These are phyloP conservation scores for Aspergillus ochraceus DNA, from an alignment of 2,329 filamentous ascomycete species.

Conservation along the genomic window DNA sequence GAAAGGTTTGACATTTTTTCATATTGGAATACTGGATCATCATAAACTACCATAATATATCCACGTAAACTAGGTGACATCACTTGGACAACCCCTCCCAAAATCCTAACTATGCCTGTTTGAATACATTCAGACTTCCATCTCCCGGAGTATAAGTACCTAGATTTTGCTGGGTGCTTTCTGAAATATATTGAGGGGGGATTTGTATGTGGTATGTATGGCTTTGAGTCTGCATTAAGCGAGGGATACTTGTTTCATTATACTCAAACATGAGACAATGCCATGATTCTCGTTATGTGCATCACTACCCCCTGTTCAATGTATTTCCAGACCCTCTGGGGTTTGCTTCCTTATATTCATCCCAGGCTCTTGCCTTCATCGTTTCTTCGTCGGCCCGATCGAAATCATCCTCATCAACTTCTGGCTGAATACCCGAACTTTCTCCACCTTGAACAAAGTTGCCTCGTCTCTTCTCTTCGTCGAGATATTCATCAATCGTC, in stretches of 20 bases:
- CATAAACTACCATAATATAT: no score
- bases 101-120: no score
- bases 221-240: no score
- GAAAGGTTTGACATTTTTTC: no score
- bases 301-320: conserved; percentile 43
- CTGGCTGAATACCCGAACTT: conserved; percentile 64
- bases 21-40: no score
- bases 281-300: not conserved
- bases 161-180: not conserved
- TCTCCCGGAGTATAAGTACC: not conserved
- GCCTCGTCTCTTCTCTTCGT: conserved; percentile 80
- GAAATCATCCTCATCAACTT: conserved; percentile 85
- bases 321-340: conserved; percentile 62
- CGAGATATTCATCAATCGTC: conserved; percentile 96
- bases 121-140: not conserved
- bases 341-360: conserved; percentile 90
- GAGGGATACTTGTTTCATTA: no score
- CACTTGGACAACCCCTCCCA: no score
- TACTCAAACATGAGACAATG: not conserved
- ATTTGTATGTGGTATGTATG: no score
- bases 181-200: no score
- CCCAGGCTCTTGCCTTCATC: conserved; percentile 91
- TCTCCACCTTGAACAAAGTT: conserved; percentile 90
- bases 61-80: no score
- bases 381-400: conserved; percentile 88